Evolutionary conservation across 1,284 basidiomycete genomes (phyloP).

Genomic region (Pterula multifida): DNA sequence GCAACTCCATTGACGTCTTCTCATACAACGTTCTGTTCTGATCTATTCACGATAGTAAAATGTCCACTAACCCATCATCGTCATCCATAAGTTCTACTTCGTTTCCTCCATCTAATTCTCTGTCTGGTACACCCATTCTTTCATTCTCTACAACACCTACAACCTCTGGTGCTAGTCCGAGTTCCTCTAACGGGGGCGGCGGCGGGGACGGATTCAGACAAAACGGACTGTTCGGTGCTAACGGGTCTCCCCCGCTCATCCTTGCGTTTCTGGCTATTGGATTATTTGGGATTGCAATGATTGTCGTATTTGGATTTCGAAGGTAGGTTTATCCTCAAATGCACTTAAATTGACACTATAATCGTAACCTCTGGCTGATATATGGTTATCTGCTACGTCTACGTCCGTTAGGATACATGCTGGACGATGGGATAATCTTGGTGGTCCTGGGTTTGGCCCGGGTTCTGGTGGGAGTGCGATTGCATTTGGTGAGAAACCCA

Average conservation of each 20-base stretch:
- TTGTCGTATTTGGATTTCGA: constrained; percentile 25
- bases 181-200: too few relatives aligned
- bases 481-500: background rate
- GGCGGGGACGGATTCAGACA: background rate
- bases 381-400: too few relatives aligned
- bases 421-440: constrained; percentile 1
- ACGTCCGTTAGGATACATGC: background rate
- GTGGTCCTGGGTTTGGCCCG: background rate
- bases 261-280: constrained; percentile 39
- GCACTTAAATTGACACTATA: background rate
- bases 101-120: too few relatives aligned
- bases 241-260: constrained; percentile 31
- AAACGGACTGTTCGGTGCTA: constrained; percentile 15
- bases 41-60: too few relatives aligned
- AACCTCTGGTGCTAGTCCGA: too few relatives aligned
- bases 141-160: too few relatives aligned
- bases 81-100: too few relatives aligned
- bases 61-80: too few relatives aligned
- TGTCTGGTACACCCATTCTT: too few relatives aligned
- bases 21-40: too few relatives aligned
- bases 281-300: constrained; percentile 28
- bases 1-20: too few relatives aligned
- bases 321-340: background rate
- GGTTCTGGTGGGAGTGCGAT: background rate
- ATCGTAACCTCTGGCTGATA: background rate